A percentile compares a stretch with the other conserved stretches of the same genome.
Conservation (phyloP, 257 asterid species). For the Solanum peruvianum region DNA sequence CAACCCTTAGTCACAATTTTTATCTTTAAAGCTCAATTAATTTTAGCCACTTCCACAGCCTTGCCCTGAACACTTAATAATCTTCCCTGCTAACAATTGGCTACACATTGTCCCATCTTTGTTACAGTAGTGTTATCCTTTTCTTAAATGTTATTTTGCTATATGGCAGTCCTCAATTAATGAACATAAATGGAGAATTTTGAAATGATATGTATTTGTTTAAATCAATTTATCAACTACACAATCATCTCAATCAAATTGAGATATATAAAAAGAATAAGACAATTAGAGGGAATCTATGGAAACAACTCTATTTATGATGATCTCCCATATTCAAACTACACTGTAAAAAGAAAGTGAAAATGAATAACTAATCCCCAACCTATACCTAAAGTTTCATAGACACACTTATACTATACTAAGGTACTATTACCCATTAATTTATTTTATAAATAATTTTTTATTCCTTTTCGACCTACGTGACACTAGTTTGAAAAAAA, state of each 20-base stretch:
- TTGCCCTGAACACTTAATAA: background rate
- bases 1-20: background rate
- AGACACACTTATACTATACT: too few species aligned
- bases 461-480: too few species aligned
- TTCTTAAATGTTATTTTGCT: background rate
- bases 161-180: background rate
- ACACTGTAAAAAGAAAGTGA: too few species aligned
- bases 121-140: background rate
- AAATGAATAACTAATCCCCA: too few species aligned
- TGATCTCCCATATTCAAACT: too few species aligned
- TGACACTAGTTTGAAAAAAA: too few species aligned
- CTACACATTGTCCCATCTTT: background rate
- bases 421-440: too few species aligned
- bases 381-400: too few species aligned
- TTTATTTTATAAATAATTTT: too few species aligned
- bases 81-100: background rate
- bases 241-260: background rate
- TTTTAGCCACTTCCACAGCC: background rate
- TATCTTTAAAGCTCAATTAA: background rate
- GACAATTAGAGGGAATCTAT: too few species aligned
- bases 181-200: background rate
- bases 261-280: too few species aligned
- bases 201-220: background rate
- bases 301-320: too few species aligned
- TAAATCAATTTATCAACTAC: background rate